A percentile compares a stretch with the other conserved stretches of the same genome.
Conservation (phyloP, 23 red algal genomes). For the Gracilaria caudata region DNA sequence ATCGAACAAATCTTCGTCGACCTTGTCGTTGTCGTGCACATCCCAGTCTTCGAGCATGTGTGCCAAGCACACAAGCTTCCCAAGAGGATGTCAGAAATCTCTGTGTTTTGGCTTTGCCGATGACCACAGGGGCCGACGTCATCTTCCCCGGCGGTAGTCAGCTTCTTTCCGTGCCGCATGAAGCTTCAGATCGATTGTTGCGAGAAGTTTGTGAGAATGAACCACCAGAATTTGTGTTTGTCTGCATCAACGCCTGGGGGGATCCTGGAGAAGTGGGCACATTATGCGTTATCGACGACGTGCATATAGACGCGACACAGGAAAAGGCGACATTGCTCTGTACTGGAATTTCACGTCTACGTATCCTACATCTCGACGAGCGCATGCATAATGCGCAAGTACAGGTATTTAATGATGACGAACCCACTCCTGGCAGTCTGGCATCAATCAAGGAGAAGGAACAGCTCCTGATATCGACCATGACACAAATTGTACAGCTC, state of each 20-base stretch:
- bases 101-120: conserved; percentile 29
- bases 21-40: not conserved
- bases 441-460: conserved; percentile 13
- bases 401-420: conserved; percentile 34
- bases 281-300: conserved; percentile 40
- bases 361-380: conserved; percentile 2
- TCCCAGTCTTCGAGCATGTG: not conserved
- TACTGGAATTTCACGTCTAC: conserved; percentile 40
- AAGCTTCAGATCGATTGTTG: not conserved
- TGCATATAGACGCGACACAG: not conserved
- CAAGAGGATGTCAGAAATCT: conserved; percentile 30
- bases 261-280: conserved; percentile 43
- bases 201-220: not conserved
- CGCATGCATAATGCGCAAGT: conserved; percentile 18
- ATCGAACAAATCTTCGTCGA: not conserved
- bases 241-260: conserved; percentile 50
- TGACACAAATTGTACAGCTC: conserved; percentile 47
- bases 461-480: conserved; percentile 12
- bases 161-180: conserved; percentile 17
- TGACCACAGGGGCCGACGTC: conserved; percentile 40
- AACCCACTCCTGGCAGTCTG: not conserved
- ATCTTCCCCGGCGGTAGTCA: conserved; percentile 53
- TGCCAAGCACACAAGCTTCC: not conserved
- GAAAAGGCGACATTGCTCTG: conserved; percentile 35
- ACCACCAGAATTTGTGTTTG: conserved; percentile 49